A percentile compares a stretch with the other conserved stretches of the same genome.
Evolutionary conservation across 257 asterid genomes (phyloP).

Genomic region (Lithospermum erythrorhizon): DNA sequence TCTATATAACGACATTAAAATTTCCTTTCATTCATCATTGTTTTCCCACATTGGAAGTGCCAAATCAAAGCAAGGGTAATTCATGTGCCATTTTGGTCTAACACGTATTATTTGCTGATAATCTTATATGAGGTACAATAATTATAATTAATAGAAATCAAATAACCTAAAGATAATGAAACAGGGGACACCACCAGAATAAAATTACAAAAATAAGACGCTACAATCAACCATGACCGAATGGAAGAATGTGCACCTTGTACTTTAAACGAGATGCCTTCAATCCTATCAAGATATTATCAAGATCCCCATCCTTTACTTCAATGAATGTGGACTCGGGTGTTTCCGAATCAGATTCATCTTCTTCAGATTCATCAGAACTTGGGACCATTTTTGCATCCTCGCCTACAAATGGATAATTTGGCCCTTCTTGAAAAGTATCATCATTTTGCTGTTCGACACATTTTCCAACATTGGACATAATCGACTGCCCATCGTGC

Average conservation of each 20-base stretch:
- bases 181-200: too few relatives aligned
- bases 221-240: neutral
- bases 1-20: neutral
- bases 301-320: slow-evolving; percentile 38
- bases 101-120: neutral
- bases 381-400: slow-evolving; percentile 48
- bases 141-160: neutral
- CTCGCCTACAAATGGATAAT: slow-evolving; percentile 32
- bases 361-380: slow-evolving; percentile 53
- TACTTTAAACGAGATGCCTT: slow-evolving; percentile 47
- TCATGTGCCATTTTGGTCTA: neutral
- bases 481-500: slow-evolving; percentile 30
- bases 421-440: slow-evolving; percentile 27
- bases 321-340: slow-evolving; percentile 20
- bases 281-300: slow-evolving; percentile 52
- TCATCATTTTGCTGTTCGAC: slow-evolving; percentile 47
- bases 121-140: neutral
- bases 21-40: neutral
- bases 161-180: too few relatives aligned
- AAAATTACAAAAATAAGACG: neutral
- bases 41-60: neutral
- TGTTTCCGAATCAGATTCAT: slow-evolving; percentile 45
- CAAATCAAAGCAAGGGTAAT: neutral
- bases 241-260: slow-evolving; percentile 31
- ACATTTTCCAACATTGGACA: slow-evolving; percentile 21